Evolutionary conservation across 2,329 filamentous ascomycete species (phyloP), one percentile per base, ranked within the genome.

Genomic region (Botrytis cinerea): DNA sequence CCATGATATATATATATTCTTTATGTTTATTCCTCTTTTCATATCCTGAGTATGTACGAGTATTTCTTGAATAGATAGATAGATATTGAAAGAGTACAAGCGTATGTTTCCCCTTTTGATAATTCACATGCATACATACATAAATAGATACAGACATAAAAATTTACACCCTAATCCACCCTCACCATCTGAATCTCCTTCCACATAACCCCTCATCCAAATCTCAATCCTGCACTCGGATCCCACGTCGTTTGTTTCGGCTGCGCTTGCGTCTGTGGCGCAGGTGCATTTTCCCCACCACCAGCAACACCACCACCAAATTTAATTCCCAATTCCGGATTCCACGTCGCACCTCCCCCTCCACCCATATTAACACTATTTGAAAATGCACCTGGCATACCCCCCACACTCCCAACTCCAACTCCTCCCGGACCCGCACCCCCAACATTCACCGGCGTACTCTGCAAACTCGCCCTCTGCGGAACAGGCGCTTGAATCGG

Each of bases 261-360:
- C 35, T 54, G 38, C 9, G 40, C n/a, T 18, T 43, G 61, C 20
- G 25, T 10, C 22, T 43, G 38, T 28, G 69, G n/a, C n/a, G 46
- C 32, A 25, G n/a, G 59, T 12, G 18, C 20, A 51, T 35, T 43
- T 32, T 64, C 48, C 35, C 32, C 62, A 18, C 38, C 62, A 10
- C 59, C 66, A 51, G 45, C 75, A 77, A 4, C 76, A 22, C 84
- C 86, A 14, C 51, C 62, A 1, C 88, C 89, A 81, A 97, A 97
- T 73, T 90, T 91, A 78, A 97, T 96, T 0, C 92, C 92, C 86
- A 93, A 91, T 2, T 91, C 90, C 0, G 94, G 93, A 72, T 89
- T 91, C 94, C 94, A 97, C 81, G 93, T 90, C 10, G 81, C 66
- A 16, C n/a, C 46, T 25, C 22, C 69, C 10, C 40, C 25, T 6